Conservation (phyloP, 371 early-diverging fungal species). For the Conidiobolus incongruus region DNA sequence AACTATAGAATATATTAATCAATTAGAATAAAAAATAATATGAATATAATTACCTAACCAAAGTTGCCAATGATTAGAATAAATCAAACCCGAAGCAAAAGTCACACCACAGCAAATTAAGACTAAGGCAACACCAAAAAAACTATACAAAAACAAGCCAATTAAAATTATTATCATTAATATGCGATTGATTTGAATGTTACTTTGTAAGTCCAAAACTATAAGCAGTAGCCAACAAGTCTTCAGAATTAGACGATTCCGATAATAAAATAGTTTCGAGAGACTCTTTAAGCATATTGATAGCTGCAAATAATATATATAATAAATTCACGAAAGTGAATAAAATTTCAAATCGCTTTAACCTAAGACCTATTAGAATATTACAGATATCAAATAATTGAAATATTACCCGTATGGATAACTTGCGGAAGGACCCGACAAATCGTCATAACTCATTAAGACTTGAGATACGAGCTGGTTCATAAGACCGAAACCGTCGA, state of each 20-base stretch:
- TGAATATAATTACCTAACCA: not conserved
- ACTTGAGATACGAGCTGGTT: not conserved
- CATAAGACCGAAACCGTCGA: not conserved
- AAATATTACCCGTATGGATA: constrained; percentile 1
- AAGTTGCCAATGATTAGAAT: not conserved
- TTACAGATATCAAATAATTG: not conserved
- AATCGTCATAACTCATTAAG: not conserved
- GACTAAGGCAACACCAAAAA: not conserved
- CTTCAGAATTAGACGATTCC: not conserved
- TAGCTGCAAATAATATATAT: not conserved
- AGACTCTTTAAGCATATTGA: not conserved
- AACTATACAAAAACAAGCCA: not conserved
- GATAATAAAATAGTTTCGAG: not conserved
- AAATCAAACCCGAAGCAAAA: not conserved
- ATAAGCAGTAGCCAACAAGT: not conserved
- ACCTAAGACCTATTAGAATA: not conserved
- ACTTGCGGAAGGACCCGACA: not conserved
- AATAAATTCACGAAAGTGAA: not conserved
- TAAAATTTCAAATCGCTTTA: constrained; percentile 1
- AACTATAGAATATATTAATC: too few species aligned
- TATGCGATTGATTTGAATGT: too few species aligned
- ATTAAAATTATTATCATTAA: not conserved
- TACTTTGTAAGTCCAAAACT: not conserved
- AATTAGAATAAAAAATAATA: too few species aligned
- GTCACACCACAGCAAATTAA: not conserved